These are phyloP conservation scores for Tephrocybe sp. DNA, from an alignment of 768 basidiomycete genomes.

Conservation along the genomic window DNA sequence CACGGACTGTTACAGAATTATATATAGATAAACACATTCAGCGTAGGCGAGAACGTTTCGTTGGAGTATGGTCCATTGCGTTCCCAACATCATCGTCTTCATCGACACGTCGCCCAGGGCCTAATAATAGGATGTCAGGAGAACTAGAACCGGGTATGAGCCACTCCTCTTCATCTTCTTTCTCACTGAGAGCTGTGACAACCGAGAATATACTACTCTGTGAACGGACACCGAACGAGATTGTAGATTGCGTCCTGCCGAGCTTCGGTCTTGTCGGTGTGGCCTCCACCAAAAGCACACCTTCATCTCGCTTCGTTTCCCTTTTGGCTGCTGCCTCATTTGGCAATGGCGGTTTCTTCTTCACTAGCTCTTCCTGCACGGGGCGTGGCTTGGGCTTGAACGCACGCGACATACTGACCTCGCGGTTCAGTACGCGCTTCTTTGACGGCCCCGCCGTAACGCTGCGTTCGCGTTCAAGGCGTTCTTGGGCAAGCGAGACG, in stretches of 20 bases:
- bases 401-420: constrained; percentile 75
- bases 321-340: constrained; percentile 10
- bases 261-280: constrained; percentile 42
- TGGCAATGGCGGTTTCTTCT: constrained; percentile 8
- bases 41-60: constrained; percentile 13
- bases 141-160: constrained; percentile 44
- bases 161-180: constrained; percentile 37
- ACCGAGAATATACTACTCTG: constrained; percentile 8
- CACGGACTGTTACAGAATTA: neutral
- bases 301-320: constrained; percentile 24
- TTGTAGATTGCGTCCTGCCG: constrained; percentile 10
- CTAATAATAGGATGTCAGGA: constrained; percentile 39
- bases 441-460: constrained; percentile 34
- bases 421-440: constrained; percentile 60
- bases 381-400: constrained; percentile 45
- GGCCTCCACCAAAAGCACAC: constrained; percentile 51
- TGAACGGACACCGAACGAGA: constrained; percentile 8
- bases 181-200: constrained; percentile 1
- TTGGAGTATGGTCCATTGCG: constrained; percentile 12
- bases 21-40: neutral
- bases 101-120: constrained; percentile 2
- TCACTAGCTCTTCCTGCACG: constrained; percentile 14
- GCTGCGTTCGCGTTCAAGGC: constrained; percentile 35
- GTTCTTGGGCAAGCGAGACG: constrained; percentile 67
- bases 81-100: constrained; percentile 1